Percentiles rank a stretch among this genome's conserved stretches.
Conservation (phyloP, 805 yeast genomes). For the Wickerhamomyces bisporus region DNA sequence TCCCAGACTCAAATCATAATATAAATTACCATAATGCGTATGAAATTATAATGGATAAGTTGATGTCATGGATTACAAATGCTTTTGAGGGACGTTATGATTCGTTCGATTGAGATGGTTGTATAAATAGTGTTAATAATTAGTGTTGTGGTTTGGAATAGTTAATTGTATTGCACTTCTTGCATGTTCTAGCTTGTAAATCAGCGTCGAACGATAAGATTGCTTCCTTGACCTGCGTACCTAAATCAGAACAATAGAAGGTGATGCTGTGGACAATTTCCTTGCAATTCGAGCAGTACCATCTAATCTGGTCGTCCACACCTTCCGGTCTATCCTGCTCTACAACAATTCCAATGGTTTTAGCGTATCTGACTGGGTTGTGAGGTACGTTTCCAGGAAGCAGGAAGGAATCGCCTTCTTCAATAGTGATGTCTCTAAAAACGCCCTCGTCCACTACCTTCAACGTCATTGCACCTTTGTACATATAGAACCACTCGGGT, state of each 20-base stretch:
- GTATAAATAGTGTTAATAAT: background rate
- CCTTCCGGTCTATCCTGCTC: constrained; percentile 86
- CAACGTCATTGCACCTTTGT: constrained; percentile 80
- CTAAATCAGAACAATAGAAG: constrained; percentile 76
- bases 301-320: constrained; percentile 66
- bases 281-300: constrained; percentile 78
- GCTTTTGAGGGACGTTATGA: constrained; percentile 45
- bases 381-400: constrained; percentile 85
- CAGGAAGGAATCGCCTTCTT: constrained; percentile 85
- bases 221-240: constrained; percentile 85
- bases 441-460: constrained; percentile 76
- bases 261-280: constrained; percentile 60
- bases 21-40: constrained; percentile 79
- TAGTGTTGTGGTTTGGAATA: constrained; percentile 50
- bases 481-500: constrained; percentile 89
- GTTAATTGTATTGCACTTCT: constrained; percentile 67
- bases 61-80: constrained; percentile 60
- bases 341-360: constrained; percentile 86
- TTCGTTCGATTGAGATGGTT: background rate
- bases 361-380: constrained; percentile 78
- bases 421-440: constrained; percentile 68
- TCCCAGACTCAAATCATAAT: constrained; percentile 91
- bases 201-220: constrained; percentile 66
- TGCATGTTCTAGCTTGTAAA: constrained; percentile 62
- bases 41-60: constrained; percentile 62